These are phyloP conservation scores for Ophiosphaerella narmari DNA, from an alignment of 2,329 filamentous ascomycete genomes.

Conservation along the genomic window DNA sequence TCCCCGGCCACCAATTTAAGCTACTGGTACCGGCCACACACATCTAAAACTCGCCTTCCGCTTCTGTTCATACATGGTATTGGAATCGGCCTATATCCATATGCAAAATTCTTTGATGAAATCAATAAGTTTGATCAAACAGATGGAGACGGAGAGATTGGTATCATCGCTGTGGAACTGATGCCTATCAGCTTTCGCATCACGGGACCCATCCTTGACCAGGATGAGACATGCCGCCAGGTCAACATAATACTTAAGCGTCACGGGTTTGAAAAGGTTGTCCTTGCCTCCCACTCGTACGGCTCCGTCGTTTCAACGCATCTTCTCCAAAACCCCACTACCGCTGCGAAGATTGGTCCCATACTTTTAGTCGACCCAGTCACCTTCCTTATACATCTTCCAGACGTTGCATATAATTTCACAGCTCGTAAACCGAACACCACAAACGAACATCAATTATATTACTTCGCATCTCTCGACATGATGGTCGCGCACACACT, in stretches of 20 bases:
- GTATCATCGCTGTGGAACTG: constrained; percentile 69
- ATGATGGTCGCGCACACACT: constrained; percentile 68
- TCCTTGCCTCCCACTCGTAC: constrained; percentile 66
- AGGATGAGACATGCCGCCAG: constrained; percentile 60
- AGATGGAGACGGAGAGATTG: constrained; percentile 55
- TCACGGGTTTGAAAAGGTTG: constrained; percentile 63
- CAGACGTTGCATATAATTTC: constrained; percentile 74
- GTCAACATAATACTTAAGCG: constrained; percentile 61
- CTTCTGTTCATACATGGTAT: constrained; percentile 74
- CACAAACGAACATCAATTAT: constrained; percentile 73
- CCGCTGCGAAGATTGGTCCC: constrained; percentile 55
- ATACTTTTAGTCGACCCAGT: constrained; percentile 66
- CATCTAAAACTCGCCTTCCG: constrained; percentile 60
- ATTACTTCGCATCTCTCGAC: constrained; percentile 72
- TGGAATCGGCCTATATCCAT: constrained; percentile 69
- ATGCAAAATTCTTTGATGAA: constrained; percentile 61
- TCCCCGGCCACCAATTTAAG: constrained; percentile 59
- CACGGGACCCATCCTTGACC: constrained; percentile 57
- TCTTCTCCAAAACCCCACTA: constrained; percentile 57
- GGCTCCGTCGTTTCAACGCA: constrained; percentile 67
- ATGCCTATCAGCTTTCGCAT: constrained; percentile 68
- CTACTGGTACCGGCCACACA: constrained; percentile 71
- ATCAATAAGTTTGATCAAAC: constrained; percentile 48
- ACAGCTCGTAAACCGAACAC: constrained; percentile 33
- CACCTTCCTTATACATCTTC: constrained; percentile 68